Percentiles rank a stretch among this genome's conserved stretches.
Evolutionary conservation across 2,329 filamentous ascomycete genomes (phyloP).

Genomic region (Neophaeococcomyces mojaviensis): DNA sequence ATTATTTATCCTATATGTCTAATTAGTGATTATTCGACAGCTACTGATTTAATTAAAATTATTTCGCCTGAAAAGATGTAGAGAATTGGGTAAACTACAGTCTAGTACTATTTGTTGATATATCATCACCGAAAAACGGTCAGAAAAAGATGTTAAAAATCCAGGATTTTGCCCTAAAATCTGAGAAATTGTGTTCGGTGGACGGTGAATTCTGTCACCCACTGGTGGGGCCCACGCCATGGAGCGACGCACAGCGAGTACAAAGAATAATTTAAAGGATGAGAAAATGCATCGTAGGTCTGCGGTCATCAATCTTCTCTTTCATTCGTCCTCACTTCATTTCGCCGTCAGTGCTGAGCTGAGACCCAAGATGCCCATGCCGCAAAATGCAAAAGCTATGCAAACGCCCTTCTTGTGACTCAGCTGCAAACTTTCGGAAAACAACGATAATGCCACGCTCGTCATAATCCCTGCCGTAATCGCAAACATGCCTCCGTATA

Average conservation of each 20-base stretch:
- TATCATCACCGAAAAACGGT: too few relatives aligned
- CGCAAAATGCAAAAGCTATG: conserved; percentile 68
- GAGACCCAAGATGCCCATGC: conserved; percentile 79
- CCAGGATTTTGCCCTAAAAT: too few relatives aligned
- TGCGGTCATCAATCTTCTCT: neutral
- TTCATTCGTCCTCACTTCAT: conserved; percentile 13
- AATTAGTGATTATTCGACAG: too few relatives aligned
- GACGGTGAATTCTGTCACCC: neutral
- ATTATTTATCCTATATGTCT: too few relatives aligned
- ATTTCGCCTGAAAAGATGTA: too few relatives aligned
- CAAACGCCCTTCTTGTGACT: conserved; percentile 72
- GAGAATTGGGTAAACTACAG: too few relatives aligned
- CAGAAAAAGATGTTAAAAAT: too few relatives aligned
- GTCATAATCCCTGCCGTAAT: conserved; percentile 91
- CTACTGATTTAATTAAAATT: too few relatives aligned
- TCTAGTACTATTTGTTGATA: too few relatives aligned
- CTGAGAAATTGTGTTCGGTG: neutral
- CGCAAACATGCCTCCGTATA: conserved; percentile 65
- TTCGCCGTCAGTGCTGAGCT: conserved; percentile 76
- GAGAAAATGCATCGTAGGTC: neutral
- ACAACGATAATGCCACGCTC: conserved; percentile 80
- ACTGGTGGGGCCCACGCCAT: too few relatives aligned
- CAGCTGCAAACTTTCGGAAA: conserved; percentile 75
- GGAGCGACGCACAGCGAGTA: neutral
- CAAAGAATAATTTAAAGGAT: neutral